Base-by-base conservation (phyloP, 2,329 filamentous ascomycete genomes). In the Diatrype stigma region DNA sequence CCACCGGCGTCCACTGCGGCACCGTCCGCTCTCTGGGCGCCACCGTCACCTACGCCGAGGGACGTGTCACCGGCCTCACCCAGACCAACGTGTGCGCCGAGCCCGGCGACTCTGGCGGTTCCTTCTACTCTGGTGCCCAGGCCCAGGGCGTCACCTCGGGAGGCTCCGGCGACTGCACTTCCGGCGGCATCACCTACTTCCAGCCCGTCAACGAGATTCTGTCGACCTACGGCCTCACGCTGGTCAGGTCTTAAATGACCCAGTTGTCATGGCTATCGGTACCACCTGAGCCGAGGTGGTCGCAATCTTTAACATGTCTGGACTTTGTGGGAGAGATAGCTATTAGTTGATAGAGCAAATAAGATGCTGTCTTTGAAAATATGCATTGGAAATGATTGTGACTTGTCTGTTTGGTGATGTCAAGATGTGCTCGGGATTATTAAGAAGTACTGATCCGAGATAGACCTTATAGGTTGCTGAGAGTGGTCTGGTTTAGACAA, bases 81-180 rank as follows among this genome's bases (percentile, higher is more conserved):
- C 65, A 67, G 48, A 72, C 70, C 51, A 70, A 52, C 46, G 69
- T 70, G 45, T 72, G 70, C 61, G 69, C 69, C 48, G 69, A 72
- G 68, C 67, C 67, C 55, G 70, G 70, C 53, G 70, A 72, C 65
- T 72, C 70, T 46, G 70, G 70, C 49, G 70, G 70, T 52, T 67
- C 70, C 32, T 71, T 61, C 51, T 72, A 70, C 67, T 60, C 68
- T 51, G 70, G 70, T 46, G 45, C 67, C 49, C 69, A 72, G 64
- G 70, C 70, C 51, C 70, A 72, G 64, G 70, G 70, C 61, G 69
- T 72, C 56, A 71, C 68, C 56, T 72, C 70, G 1, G 70, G 70
- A 60, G 70, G 70, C 56, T 68, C 62, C 47, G 70, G 70, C 44
- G 51, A 71, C 67, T 72, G 70, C 65, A 46, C 35, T n/a, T 40